Evolutionary conservation across 306 rosid genomes (phyloP).

Genomic region (Gleditsia sinensis): DNA sequence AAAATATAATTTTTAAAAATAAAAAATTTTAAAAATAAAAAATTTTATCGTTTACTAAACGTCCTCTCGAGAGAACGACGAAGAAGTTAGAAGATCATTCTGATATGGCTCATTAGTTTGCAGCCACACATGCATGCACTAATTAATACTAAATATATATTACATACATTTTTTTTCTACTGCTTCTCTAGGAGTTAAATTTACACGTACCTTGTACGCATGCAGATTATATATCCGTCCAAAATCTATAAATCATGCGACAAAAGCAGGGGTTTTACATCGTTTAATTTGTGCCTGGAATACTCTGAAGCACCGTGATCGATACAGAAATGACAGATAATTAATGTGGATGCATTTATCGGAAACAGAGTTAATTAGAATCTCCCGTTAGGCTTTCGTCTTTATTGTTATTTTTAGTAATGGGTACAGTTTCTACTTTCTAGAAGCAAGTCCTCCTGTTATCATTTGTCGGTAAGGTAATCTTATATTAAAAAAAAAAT

Average conservation of each 20-base stretch:
- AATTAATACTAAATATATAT: too few relatives aligned
- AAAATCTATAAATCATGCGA: not conserved
- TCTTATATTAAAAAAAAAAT: too few relatives aligned
- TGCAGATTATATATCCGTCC: not conserved
- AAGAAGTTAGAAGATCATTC: too few relatives aligned
- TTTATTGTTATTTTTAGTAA: not conserved
- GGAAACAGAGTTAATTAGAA: not conserved
- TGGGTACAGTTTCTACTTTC: conserved; percentile 26
- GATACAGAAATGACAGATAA: conserved; percentile 11
- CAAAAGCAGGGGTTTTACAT: not conserved
- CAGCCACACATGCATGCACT: too few relatives aligned
- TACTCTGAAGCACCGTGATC: not conserved
- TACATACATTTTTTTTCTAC: too few relatives aligned
- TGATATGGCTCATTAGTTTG: too few relatives aligned
- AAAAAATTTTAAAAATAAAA: too few relatives aligned
- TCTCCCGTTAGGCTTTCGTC: not conserved
- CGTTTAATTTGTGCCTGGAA: not conserved
- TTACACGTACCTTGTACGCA: not conserved
- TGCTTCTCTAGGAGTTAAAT: too few relatives aligned
- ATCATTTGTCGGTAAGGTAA: not conserved
- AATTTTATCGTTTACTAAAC: too few relatives aligned
- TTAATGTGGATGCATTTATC: not conserved
- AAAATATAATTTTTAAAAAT: too few relatives aligned
- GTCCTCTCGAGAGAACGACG: too few relatives aligned
- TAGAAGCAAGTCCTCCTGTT: not conserved